These are phyloP conservation scores for Cryptosporidium ubiquitum DNA, from an alignment of 169 alveolate species.

Conservation along the genomic window DNA sequence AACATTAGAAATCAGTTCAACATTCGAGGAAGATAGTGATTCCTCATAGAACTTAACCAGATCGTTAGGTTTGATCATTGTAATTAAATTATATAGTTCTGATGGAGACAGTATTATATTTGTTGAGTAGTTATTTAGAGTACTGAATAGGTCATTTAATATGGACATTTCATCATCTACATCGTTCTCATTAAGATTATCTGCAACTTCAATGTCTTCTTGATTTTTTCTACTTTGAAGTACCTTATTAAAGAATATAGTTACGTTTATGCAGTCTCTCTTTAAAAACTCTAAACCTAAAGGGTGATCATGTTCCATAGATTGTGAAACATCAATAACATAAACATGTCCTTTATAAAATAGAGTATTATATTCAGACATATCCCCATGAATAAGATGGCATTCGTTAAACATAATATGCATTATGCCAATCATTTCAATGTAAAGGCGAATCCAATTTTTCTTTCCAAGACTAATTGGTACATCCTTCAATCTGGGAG, in stretches of 20 bases:
- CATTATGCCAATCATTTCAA: slow-evolving; percentile 89
- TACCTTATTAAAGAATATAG: slow-evolving; percentile 90
- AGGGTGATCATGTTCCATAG: slow-evolving; percentile 98
- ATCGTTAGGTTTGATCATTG: slow-evolving; percentile 14
- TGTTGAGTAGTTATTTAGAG: neutral
- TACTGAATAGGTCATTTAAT: neutral
- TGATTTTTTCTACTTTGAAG: slow-evolving; percentile 60
- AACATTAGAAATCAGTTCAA: neutral
- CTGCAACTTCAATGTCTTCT: neutral
- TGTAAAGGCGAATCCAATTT: slow-evolving; percentile 83
- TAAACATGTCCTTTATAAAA: slow-evolving; percentile 84
- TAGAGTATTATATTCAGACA: slow-evolving; percentile 96
- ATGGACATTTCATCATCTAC: neutral
- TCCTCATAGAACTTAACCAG: slow-evolving; percentile 17
- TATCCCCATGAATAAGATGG: slow-evolving; percentile 98
- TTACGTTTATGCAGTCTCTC: slow-evolving; percentile 96
- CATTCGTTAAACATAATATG: slow-evolving; percentile 92
- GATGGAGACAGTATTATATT: slow-evolving; percentile 31
- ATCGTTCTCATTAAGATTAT: neutral
- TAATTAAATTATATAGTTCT: slow-evolving; percentile 40
- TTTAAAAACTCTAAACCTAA: slow-evolving; percentile 96
- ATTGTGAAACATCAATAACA: slow-evolving; percentile 98
- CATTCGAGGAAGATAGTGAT: neutral
- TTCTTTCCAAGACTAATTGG: slow-evolving; percentile 76
- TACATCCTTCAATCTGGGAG: slow-evolving; percentile 92